Evolutionary conservation across 495 filamentous ascomycete species (phyloP).

Genomic region (Penicillium lividum): DNA sequence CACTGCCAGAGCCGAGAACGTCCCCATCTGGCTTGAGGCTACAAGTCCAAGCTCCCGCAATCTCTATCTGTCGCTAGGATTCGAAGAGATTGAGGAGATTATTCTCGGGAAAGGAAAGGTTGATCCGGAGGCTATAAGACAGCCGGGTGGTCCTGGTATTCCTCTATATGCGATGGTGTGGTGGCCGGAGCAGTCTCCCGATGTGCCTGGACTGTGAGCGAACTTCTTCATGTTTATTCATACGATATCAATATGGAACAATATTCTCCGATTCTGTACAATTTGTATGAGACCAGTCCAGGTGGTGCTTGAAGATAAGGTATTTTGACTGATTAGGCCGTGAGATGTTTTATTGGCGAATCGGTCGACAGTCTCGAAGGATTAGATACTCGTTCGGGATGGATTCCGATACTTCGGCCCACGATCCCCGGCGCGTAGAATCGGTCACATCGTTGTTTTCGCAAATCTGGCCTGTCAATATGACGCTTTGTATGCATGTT

Average conservation of each 20-base stretch:
- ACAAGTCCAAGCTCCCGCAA: slow-evolving; percentile 23
- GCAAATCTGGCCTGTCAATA: too few relatives aligned
- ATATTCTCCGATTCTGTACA: neutral
- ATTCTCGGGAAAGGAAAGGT: slow-evolving; percentile 30
- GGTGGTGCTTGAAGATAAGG: neutral
- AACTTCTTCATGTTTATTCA: neutral
- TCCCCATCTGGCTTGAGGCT: slow-evolving; percentile 35
- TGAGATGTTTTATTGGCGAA: too few relatives aligned
- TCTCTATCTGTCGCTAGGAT: slow-evolving; percentile 31
- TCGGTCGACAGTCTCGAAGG: too few relatives aligned
- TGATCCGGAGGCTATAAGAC: slow-evolving; percentile 21
- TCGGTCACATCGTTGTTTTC: neutral
- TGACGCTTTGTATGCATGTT: neutral
- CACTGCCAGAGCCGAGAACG: slow-evolving; percentile 20
- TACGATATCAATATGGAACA: neutral
- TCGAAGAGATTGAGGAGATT: slow-evolving; percentile 29
- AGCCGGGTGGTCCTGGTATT: slow-evolving; percentile 26
- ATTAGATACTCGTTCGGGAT: too few relatives aligned
- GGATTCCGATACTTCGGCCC: too few relatives aligned
- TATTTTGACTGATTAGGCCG: too few relatives aligned
- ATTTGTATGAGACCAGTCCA: neutral
- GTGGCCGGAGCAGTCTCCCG: slow-evolving; percentile 29
- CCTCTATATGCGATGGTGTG: slow-evolving; percentile 35
- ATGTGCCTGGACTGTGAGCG: neutral
- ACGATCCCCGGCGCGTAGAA: neutral